Evolutionary conservation across 176 grass and related monocot species (phyloP).

Genomic region (Eleusine indica): DNA sequence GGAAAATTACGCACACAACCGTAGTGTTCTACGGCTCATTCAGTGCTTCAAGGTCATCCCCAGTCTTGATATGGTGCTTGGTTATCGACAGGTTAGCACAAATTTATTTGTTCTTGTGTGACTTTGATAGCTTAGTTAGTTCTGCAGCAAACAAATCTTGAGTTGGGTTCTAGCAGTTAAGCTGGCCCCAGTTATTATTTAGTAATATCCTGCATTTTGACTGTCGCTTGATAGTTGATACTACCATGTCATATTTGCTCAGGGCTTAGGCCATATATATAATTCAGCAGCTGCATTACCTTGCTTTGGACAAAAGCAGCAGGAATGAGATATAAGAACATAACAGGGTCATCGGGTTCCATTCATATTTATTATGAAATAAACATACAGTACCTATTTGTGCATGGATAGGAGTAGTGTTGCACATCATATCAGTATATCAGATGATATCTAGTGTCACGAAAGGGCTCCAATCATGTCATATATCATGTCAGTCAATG

Average conservation of each 20-base stretch:
- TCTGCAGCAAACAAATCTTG: not conserved
- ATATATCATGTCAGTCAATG: not conserved
- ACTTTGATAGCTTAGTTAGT: not conserved
- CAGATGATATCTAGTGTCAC: too few species aligned
- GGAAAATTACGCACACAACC: not conserved
- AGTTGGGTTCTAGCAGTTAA: not conserved
- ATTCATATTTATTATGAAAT: too few species aligned
- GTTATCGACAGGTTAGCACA: not conserved
- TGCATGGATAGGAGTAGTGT: too few species aligned
- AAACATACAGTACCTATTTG: too few species aligned
- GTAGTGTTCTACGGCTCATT: not conserved
- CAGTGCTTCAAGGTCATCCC: not conserved
- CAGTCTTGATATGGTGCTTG: not conserved
- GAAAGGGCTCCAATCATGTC: too few species aligned
- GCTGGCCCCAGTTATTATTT: not conserved
- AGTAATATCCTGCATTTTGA: too few species aligned
- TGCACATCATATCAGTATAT: too few species aligned
- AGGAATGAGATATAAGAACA: too few species aligned
- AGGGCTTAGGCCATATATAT: too few species aligned
- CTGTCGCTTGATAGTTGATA: not conserved
- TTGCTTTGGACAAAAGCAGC: too few species aligned
- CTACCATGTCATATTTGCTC: not conserved
- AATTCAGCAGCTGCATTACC: too few species aligned
- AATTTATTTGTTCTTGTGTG: not conserved
- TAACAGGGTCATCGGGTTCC: too few species aligned